Percentiles rank a stretch among this genome's conserved stretches.
Evolutionary conservation across 805 yeast genomes (phyloP).

Genomic region (Teunomyces lycoperdinae): DNA sequence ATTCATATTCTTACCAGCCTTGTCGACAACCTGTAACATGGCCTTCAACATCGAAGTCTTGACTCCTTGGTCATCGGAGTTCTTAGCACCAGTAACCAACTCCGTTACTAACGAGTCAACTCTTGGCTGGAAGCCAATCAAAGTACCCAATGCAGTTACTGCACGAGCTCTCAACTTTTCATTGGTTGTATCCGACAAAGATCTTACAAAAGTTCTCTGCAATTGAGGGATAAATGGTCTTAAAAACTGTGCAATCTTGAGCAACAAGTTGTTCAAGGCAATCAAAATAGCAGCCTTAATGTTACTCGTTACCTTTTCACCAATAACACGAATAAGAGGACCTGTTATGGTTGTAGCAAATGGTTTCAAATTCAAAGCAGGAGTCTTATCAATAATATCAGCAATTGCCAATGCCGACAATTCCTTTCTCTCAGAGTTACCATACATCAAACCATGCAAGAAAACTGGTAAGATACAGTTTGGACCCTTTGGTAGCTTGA

Average conservation of each 20-base stretch:
- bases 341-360: slow-evolving; percentile 94
- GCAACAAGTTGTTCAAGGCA: slow-evolving; percentile 76
- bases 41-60: slow-evolving; percentile 85
- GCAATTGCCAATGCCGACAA: slow-evolving; percentile 86
- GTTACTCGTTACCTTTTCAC: slow-evolving; percentile 89
- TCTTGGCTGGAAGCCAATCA: slow-evolving; percentile 86
- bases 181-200: slow-evolving; percentile 73
- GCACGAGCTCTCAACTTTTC: slow-evolving; percentile 78
- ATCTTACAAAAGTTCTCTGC: slow-evolving; percentile 94
- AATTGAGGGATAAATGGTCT: slow-evolving; percentile 96
- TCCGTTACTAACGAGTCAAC: slow-evolving; percentile 91
- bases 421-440: slow-evolving; percentile 79
- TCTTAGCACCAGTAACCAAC: slow-evolving; percentile 70
- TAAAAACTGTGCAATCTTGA: slow-evolving; percentile 83
- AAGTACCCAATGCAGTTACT: slow-evolving; percentile 83
- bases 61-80: slow-evolving; percentile 64
- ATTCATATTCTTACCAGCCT: slow-evolving; percentile 75
- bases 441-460: slow-evolving; percentile 94
- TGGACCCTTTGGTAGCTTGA: slow-evolving; percentile 78
- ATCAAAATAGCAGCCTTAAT: slow-evolving; percentile 91
- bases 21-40: slow-evolving; percentile 72
- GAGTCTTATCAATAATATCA: slow-evolving; percentile 79
- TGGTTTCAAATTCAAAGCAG: slow-evolving; percentile 76
- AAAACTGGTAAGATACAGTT: slow-evolving; percentile 86
- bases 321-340: slow-evolving; percentile 95